Base-by-base conservation (phyloP, 2,329 filamentous ascomycete genomes). In the Diaporthe vexans region DNA sequence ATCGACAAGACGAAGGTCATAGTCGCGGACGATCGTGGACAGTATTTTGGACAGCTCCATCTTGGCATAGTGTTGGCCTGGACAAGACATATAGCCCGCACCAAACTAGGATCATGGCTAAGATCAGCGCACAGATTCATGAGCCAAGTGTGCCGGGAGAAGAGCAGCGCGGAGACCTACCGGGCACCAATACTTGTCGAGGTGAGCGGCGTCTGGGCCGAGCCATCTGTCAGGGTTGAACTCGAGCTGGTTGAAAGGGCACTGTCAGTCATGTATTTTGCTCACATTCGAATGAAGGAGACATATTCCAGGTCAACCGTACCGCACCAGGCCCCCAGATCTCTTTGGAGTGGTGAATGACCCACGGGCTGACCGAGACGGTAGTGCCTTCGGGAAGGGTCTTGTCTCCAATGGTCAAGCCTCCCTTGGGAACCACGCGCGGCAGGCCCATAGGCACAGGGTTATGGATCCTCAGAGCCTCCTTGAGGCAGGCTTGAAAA, bases 401-500 rank as follows among this genome's bases (percentile, higher is more conserved):
- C 48, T 77, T 74, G 33, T 73, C 78, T 8, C 78, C 79, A 17
- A 83, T 77, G 4, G 58, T 77, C 21, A 80, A 29, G 7, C 82
- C 81, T 4, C 76, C 79, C 26, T 73, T 59, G 5, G 79, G 76
- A 9, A 78, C 81, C 29, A 79, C 75, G 10, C 82, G 78, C 26
- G 79, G 79, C 71, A 82, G 73, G 1, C 79, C 77, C 73, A 81
- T 79, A 0, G 81, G 77, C 26, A 78, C 79, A 3, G 81, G 79
- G 1, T 76, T 76, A 67, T 80, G 79, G 40, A 83, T 73, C 21
- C 81, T 76, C 33, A 83, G 75, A 2, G 79, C 75, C 75, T 83
- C 82, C 76, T 82, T 81, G 72, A 83, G 79, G 72, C 81, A 82
- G n/a, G 81, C 81, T 57, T 80, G 79, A 11, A 83, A 76, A 72